Base-by-base conservation (phyloP, 768 basidiomycete genomes). In the Hericium erinaceus region DNA sequence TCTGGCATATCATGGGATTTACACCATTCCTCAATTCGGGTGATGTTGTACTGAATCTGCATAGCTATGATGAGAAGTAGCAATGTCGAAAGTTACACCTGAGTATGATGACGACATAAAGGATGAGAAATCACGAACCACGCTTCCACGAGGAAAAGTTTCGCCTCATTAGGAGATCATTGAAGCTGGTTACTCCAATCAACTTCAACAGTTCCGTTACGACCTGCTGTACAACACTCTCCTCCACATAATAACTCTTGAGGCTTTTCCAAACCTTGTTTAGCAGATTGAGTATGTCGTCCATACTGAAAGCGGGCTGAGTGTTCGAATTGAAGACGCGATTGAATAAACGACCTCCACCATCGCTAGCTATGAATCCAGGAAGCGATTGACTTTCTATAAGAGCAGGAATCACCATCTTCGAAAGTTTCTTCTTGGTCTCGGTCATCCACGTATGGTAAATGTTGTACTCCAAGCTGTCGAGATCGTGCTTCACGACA, bases 31-130 rank as follows among this genome's bases (percentile, higher is more conserved):
- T 95, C 92, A 66, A 95, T 89, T 26, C 90, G 84, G 33, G 95
- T 98, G 68, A 98, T 97, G 68, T 98, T 98, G 72, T 99, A 99
- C 70, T 99, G 97, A 58, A 99, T 98, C 81, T 99, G 97, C 97
- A 99, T 98, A 4, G 97, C 97, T 98, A 61, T 48, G 56, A 58
- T 18, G 39, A 48, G 13, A 7, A 24, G 57, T 49, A 60, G 48
- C 46, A 54, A 41, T 22, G 16, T 26, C 40, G n/a, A 39, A 33
- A 48, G 26, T 8, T 16, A 6, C 44, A 4, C 33, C 33, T 33
- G 33, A 33, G 33, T 33, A 33, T 33, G 6, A 33, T 33, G 33
- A 10, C 9, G 33, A 33, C 33, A 33, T 10, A 6, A 33, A 33
- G 2, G 3, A 40, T 52, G 26, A 12, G 26, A 40, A 39, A n/a